Base-by-base conservation (phyloP, 1,139 yeast species). In the Saccharomyces uvarum region DNA sequence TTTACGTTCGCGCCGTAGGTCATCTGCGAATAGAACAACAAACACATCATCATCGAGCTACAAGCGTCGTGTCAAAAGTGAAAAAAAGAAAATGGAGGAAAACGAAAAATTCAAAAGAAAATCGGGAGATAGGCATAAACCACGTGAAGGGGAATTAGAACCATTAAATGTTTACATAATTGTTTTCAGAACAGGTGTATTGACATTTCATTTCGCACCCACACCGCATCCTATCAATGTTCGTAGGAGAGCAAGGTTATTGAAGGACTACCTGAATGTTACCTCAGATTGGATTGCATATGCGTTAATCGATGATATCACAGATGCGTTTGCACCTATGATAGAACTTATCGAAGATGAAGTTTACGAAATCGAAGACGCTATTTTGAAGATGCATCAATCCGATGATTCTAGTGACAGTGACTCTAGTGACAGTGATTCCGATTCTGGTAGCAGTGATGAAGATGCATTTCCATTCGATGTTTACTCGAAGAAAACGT, bases 191-290 rank as follows among this genome's bases (percentile, higher is more conserved):
- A 86, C 90, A 57, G 98, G 96, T 19, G 96, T 93, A 9, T 75
- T 93, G 46, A 90, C 98, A 0, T 91, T 93, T 73, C 99, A 93
- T 73, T 90, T 89, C 71, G 84, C 91, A 11, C 90, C 97, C 6
- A 89, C 98, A 0, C 97, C 97, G 1, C 99, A 93, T 69, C 96
- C 98, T 0, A 88, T 90, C 54, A 93, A 93, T 68, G 99, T 93
- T 44, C 80, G 99, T 63, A 80, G 98, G 68, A 82, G 99, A 66
- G 96, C 96, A 0, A 77, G 99, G 55, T 75, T 93, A 59, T 77
- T 93, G 59, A 80, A 86, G 59, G 99, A 93, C 68, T 93, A 91
- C 66, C 76, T 93, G 59, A 88, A 88, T 1, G 96, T 93, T 4
- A 82, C 95, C 1, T 83, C 97, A 0, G 99, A 93, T 70, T 93